A percentile compares a stretch with the other conserved stretches of the same genome.
Evolutionary conservation across 1,139 yeast genomes (phyloP).

Genomic region (Suhomyces bribrorum): DNA sequence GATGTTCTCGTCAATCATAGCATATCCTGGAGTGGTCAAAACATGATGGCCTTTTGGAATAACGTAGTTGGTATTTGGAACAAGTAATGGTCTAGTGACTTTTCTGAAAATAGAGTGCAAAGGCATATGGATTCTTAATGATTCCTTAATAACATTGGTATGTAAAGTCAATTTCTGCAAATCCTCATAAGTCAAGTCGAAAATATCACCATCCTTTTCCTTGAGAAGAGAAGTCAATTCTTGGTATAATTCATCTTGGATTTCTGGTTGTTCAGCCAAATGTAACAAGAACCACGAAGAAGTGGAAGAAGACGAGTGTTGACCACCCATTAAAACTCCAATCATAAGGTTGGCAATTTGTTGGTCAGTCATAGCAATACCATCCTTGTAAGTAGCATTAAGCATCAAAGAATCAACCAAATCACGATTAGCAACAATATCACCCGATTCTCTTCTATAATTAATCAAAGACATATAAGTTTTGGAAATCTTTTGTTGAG

Average conservation of each 20-base stretch:
- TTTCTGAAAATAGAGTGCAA: slow-evolving; percentile 93
- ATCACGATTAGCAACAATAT: slow-evolving; percentile 77
- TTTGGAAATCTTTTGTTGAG: slow-evolving; percentile 75
- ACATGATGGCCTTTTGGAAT: slow-evolving; percentile 91
- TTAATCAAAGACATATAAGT: slow-evolving; percentile 80
- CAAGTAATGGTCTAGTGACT: slow-evolving; percentile 74
- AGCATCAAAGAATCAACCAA: slow-evolving; percentile 86
- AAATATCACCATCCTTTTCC: slow-evolving; percentile 36
- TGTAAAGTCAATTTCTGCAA: slow-evolving; percentile 79
- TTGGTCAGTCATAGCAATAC: slow-evolving; percentile 88
- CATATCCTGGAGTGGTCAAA: slow-evolving; percentile 90
- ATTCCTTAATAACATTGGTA: slow-evolving; percentile 85
- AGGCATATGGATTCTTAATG: slow-evolving; percentile 94
- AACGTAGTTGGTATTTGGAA: slow-evolving; percentile 77
- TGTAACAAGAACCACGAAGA: slow-evolving; percentile 94
- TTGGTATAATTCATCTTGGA: slow-evolving; percentile 75
- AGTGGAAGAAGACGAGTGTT: slow-evolving; percentile 96
- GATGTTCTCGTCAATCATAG: slow-evolving; percentile 72
- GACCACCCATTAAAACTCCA: slow-evolving; percentile 99
- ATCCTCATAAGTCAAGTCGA: slow-evolving; percentile 75
- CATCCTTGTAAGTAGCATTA: slow-evolving; percentile 86
- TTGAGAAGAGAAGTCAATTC: slow-evolving; percentile 72
- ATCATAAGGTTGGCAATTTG: slow-evolving; percentile 92
- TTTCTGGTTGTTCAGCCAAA: slow-evolving; percentile 79
- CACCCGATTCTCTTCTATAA: slow-evolving; percentile 71